These are phyloP conservation scores for Beauveria sp. DNA, from an alignment of 2,329 filamentous ascomycete species.

Conservation along the genomic window DNA sequence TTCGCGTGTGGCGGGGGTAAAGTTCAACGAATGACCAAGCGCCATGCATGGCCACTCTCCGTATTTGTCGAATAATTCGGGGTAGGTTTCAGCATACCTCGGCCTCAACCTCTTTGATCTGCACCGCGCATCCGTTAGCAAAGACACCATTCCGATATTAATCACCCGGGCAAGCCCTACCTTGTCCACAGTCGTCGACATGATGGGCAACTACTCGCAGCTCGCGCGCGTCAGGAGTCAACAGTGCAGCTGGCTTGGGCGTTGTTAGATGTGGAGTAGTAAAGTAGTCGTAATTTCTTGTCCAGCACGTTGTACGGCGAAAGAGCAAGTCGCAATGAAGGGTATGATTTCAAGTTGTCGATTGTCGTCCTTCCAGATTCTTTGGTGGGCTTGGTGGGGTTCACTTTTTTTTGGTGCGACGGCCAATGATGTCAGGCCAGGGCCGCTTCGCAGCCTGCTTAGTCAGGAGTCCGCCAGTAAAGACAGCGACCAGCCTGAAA, in stretches of 20 bases:
- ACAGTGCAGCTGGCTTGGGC: background rate
- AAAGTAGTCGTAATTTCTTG: background rate
- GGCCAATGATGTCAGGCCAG: constrained; percentile 26
- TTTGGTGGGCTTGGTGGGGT: constrained; percentile 29
- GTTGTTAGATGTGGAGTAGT: background rate
- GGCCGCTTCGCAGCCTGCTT: background rate
- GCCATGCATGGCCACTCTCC: background rate
- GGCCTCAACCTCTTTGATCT: constrained; percentile 96
- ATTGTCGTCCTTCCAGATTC: constrained; percentile 3
- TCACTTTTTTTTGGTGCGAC: constrained; percentile 26
- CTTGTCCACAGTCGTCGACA: constrained; percentile 98
- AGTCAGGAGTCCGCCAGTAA: background rate
- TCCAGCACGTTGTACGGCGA: background rate
- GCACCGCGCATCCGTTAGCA: constrained; percentile 20
- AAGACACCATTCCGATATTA: background rate
- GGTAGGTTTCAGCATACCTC: constrained; percentile 54
- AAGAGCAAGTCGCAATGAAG: background rate
- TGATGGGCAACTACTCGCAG: constrained; percentile 39
- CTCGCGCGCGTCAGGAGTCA: background rate
- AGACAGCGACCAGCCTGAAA: background rate
- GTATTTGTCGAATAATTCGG: constrained; percentile 1
- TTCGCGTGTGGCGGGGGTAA: background rate
- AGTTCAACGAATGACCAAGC: too few relatives aligned
- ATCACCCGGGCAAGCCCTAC: constrained; percentile 35
- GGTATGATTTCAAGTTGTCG: constrained; percentile 1